phyloP scores from a whole-genome alignment of 768 basidiomycete genomes.

The Hydnomerulius pinastri region DNA sequence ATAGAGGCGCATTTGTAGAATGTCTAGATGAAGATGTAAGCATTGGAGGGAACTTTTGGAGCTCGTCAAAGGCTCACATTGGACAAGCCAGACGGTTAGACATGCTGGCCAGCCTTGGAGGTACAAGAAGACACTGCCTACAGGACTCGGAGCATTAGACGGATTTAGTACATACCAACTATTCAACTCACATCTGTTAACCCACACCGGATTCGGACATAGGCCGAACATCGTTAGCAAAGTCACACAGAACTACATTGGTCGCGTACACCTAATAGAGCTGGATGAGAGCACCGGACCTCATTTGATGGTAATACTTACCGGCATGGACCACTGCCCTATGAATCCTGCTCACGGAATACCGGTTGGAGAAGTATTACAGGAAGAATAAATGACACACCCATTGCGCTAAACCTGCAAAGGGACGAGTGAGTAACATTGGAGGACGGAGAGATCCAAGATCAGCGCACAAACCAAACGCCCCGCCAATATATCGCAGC shows the following conservation, averaged over 20 bases:
- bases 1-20: slow-evolving; percentile 35
- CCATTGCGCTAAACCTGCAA: not conserved
- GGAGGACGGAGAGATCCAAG: not conserved
- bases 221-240: not conserved
- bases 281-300: not conserved
- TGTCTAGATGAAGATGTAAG: slow-evolving; percentile 17
- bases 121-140: not conserved
- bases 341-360: slow-evolving; percentile 1
- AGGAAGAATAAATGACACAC: not conserved
- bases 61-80: not conserved
- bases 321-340: not conserved
- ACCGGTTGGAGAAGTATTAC: too few relatives aligned
- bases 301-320: not conserved
- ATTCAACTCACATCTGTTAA: not conserved
- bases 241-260: not conserved
- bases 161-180: not conserved
- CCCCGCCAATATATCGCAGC: slow-evolving; percentile 3
- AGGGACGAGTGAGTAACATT: not conserved
- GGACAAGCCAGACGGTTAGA: not conserved
- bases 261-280: slow-evolving; percentile 3
- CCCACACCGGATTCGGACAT: too few relatives aligned
- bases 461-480: not conserved
- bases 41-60: not conserved
- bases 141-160: not conserved
- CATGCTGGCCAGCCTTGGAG: slow-evolving; percentile 3